phyloP scores from a whole-genome alignment of 208 protist species.

The Leishmania martiniquensis region DNA sequence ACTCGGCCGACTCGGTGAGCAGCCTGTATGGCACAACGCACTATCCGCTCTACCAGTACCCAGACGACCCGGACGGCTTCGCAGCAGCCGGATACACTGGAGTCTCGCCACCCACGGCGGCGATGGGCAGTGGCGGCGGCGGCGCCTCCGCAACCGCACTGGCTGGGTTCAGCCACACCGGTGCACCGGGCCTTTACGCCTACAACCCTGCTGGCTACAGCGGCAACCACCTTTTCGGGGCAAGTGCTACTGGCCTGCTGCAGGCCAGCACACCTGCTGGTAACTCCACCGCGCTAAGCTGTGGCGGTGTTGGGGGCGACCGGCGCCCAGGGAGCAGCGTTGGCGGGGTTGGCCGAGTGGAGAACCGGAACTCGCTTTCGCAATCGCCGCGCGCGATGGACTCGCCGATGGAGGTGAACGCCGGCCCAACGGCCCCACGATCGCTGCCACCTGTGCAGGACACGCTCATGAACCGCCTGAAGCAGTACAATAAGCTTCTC shows the following conservation, averaged over 20 bases:
- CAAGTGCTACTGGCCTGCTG: neutral
- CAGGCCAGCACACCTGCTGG: neutral
- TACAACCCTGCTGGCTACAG: neutral
- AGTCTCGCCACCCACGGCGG: neutral
- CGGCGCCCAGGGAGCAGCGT: neutral
- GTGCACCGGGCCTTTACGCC: neutral
- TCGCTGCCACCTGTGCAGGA: conserved; percentile 6
- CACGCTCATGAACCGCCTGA: conserved; percentile 31
- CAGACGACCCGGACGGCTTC: conserved; percentile 8
- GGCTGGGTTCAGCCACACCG: neutral
- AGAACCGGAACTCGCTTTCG: neutral
- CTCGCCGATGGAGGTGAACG: conserved; percentile 10
- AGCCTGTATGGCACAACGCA: conserved; percentile 46
- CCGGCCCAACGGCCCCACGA: neutral
- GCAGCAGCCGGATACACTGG: neutral
- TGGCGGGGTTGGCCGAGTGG: neutral
- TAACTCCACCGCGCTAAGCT: neutral
- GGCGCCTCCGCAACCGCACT: neutral
- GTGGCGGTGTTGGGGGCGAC: neutral
- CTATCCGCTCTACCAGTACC: conserved; percentile 47
- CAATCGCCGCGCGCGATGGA: conserved; percentile 13
- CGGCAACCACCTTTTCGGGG: neutral
- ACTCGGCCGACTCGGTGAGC: conserved; percentile 44
- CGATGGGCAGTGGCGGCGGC: neutral
- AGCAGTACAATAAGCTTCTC: conserved; percentile 40